Evolutionary conservation across 108 stramenopile species (phyloP).

Genomic region (Skeletonema marinoi): DNA sequence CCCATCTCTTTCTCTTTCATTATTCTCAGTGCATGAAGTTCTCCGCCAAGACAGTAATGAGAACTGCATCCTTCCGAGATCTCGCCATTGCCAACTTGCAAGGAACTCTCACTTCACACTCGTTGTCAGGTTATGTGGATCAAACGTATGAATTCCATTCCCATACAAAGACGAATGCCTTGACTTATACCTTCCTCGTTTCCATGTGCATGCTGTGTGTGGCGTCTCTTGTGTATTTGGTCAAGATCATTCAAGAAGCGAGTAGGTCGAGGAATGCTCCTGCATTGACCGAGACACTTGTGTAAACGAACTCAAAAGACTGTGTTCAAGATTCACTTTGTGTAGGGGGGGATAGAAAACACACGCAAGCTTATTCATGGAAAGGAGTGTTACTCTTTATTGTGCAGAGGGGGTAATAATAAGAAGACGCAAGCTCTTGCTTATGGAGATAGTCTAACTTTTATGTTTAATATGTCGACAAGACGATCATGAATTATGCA

Average conservation of each 20-base stretch:
- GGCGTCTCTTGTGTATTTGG: neutral
- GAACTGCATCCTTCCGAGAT: slow-evolving; percentile 63
- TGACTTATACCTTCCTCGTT: neutral
- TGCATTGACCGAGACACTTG: neutral
- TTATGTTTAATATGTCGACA: too few species aligned
- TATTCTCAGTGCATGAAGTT: slow-evolving; percentile 67
- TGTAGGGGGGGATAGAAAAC: too few species aligned
- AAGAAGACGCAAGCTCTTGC: too few species aligned
- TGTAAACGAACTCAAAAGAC: neutral
- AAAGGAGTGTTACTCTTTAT: too few species aligned
- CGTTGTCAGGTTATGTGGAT: slow-evolving; percentile 48
- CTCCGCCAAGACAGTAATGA: slow-evolving; percentile 62
- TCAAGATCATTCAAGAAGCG: neutral
- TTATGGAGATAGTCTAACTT: too few species aligned
- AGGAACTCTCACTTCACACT: slow-evolving; percentile 41
- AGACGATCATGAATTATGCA: too few species aligned
- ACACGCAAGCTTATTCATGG: too few species aligned
- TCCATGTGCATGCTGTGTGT: neutral
- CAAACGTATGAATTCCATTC: neutral
- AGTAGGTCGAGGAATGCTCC: neutral
- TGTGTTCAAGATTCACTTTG: too few species aligned
- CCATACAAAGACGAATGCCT: neutral
- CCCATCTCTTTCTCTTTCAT: slow-evolving; percentile 4
- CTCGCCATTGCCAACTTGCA: slow-evolving; percentile 44
- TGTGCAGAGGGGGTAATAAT: too few species aligned